phyloP scores from a whole-genome alignment of 75 land plant genomes.

The Picea glauca region DNA sequence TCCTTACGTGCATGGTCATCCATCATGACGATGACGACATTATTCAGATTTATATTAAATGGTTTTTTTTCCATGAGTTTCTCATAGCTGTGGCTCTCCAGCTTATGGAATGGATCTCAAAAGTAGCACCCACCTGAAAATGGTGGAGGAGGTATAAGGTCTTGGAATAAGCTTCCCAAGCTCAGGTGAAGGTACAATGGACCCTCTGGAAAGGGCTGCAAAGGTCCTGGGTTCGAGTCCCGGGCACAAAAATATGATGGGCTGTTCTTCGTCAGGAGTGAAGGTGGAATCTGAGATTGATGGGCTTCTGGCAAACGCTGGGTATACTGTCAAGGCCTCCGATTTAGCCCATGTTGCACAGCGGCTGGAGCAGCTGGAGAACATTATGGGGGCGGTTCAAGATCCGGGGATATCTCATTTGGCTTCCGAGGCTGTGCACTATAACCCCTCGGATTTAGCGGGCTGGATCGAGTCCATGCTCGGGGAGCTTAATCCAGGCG shows the following conservation, averaged over 20 bases:
- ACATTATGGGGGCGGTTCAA: slow-evolving; percentile 25
- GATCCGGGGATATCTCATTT: slow-evolving; percentile 28
- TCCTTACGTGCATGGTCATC: slow-evolving; percentile 1
- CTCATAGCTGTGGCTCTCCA: neutral
- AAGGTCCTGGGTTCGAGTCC: neutral
- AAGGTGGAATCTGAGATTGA: slow-evolving; percentile 27
- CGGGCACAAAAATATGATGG: too few species aligned
- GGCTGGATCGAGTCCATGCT: slow-evolving; percentile 80
- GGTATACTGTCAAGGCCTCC: slow-evolving; percentile 54
- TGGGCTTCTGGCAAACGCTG: slow-evolving; percentile 57
- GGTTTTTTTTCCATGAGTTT: neutral
- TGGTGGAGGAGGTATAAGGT: too few species aligned
- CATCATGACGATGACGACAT: neutral
- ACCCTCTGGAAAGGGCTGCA: neutral
- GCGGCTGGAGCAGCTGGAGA: slow-evolving; percentile 61
- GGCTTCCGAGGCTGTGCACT: slow-evolving; percentile 55
- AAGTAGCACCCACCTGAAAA: neutral
- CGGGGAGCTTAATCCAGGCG: slow-evolving; percentile 40
- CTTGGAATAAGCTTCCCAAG: too few species aligned
- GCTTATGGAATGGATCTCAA: neutral
- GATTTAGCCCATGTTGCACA: slow-evolving; percentile 68
- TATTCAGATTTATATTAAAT: neutral
- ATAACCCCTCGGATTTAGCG: slow-evolving; percentile 72
- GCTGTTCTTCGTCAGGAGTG: neutral
- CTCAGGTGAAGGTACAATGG: neutral